A percentile compares a stretch with the other conserved stretches of the same genome.
These are phyloP conservation scores for Pichia eremophila DNA, from an alignment of 805 yeast species.

Conservation along the genomic window DNA sequence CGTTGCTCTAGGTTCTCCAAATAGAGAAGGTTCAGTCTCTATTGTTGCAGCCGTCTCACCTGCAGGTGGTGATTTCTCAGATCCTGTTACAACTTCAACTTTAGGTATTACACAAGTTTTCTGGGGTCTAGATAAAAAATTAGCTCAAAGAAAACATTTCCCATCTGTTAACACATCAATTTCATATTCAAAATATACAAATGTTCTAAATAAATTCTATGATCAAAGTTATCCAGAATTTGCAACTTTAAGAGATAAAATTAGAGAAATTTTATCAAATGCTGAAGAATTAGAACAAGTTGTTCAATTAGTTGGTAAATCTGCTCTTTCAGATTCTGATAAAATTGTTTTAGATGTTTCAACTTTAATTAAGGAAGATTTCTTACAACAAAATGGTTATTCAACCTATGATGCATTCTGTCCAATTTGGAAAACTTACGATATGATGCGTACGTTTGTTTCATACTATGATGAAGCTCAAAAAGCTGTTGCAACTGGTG, in stretches of 20 bases:
- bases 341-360: slow-evolving; percentile 95
- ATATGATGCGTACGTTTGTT: slow-evolving; percentile 94
- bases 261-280: slow-evolving; percentile 87
- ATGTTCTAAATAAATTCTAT: slow-evolving; percentile 76
- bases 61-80: slow-evolving; percentile 99
- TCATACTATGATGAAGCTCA: slow-evolving; percentile 95
- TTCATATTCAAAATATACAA: slow-evolving; percentile 94
- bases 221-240: slow-evolving; percentile 83
- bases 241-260: slow-evolving; percentile 81
- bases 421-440: slow-evolving; percentile 98
- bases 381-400: slow-evolving; percentile 98
- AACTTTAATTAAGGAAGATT: slow-evolving; percentile 87
- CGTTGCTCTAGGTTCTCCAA: slow-evolving; percentile 90
- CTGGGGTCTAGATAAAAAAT: slow-evolving; percentile 99
- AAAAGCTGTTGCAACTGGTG: slow-evolving; percentile 89
- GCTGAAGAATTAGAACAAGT: slow-evolving; percentile 99
- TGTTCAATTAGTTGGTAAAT: slow-evolving; percentile 97
- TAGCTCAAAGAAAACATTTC: slow-evolving; percentile 99
- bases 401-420: slow-evolving; percentile 98
- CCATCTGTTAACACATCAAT: slow-evolving; percentile 96
- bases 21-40: slow-evolving; percentile 96
- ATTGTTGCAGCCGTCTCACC: slow-evolving; percentile 99
- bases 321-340: slow-evolving; percentile 93
- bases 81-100: slow-evolving; percentile 97
- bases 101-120: slow-evolving; percentile 99